These are phyloP conservation scores for Xylaria sp. DNA, from an alignment of 2,329 filamentous ascomycete species.

Conservation along the genomic window DNA sequence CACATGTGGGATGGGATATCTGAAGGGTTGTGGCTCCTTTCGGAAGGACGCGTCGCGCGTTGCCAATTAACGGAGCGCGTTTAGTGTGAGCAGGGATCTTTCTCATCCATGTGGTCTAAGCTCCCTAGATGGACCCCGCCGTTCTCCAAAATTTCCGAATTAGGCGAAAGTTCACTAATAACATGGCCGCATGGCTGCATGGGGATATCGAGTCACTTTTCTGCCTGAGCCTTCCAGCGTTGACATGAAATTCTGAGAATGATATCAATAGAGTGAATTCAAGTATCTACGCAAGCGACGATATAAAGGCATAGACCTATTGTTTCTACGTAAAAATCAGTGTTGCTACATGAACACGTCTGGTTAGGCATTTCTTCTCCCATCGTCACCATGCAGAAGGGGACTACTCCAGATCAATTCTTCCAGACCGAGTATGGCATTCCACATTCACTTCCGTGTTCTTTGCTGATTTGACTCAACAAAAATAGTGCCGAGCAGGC, in stretches of 20 bases:
- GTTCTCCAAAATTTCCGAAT: constrained; percentile 21
- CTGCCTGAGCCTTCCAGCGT: constrained; percentile 2
- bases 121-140: constrained; percentile 9
- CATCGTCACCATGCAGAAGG: constrained; percentile 59
- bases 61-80: constrained; percentile 17
- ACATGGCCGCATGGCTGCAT: constrained; percentile 4
- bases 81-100: constrained; percentile 17
- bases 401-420: constrained; percentile 77
- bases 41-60: constrained; percentile 24
- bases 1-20: background rate
- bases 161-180: too few species aligned
- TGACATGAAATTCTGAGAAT: constrained; percentile 2
- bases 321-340: background rate
- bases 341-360: background rate
- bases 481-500: constrained; percentile 51
- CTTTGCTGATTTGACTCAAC: constrained; percentile 43
- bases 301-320: constrained; percentile 1
- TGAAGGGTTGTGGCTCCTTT: background rate
- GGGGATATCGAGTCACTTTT: background rate
- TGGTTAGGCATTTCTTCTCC: background rate
- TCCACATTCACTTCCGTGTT: background rate
- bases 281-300: constrained; percentile 20
- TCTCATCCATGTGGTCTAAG: constrained; percentile 10
- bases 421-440: constrained; percentile 83
- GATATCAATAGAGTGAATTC: constrained; percentile 15